phyloP scores from a whole-genome alignment of 495 filamentous ascomycete species.

The Delitschia confertaspora region DNA sequence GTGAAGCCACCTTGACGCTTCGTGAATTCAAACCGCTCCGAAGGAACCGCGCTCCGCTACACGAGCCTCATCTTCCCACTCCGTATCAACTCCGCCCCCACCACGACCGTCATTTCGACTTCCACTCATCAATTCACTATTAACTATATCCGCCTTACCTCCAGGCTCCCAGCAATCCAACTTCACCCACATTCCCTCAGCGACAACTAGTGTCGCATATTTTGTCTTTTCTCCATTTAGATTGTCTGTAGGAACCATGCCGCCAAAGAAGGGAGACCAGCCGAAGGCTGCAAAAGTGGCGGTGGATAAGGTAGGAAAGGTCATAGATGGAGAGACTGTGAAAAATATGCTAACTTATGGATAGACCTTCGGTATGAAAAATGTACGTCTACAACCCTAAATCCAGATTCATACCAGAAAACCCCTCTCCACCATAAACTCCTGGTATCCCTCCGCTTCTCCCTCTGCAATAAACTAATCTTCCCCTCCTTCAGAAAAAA shows the following conservation, averaged over 20 bases:
- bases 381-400: slow-evolving; percentile 44
- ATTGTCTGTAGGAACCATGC: slow-evolving; percentile 50
- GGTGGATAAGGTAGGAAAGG: slow-evolving; percentile 63
- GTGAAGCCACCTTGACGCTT: slow-evolving; percentile 26
- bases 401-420: not conserved
- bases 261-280: slow-evolving; percentile 77
- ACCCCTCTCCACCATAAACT: slow-evolving; percentile 12
- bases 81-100: slow-evolving; percentile 13
- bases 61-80: slow-evolving; percentile 3
- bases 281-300: slow-evolving; percentile 64
- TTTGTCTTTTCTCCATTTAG: slow-evolving; percentile 1
- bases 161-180: slow-evolving; percentile 14
- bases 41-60: slow-evolving; percentile 4
- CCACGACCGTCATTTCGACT: not conserved
- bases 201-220: not conserved
- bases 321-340: slow-evolving; percentile 2
- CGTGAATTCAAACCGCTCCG: too few species aligned
- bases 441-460: slow-evolving; percentile 2
- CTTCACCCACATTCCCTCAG: slow-evolving; percentile 15
- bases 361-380: slow-evolving; percentile 97
- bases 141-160: too few species aligned
- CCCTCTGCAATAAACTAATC: slow-evolving; percentile 9
- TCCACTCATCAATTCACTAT: too few species aligned
- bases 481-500: slow-evolving; percentile 59
- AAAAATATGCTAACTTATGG: slow-evolving; percentile 23